Percentiles rank a stretch among this genome's conserved stretches.
These are phyloP conservation scores for Geotrichum carabidarum DNA, from an alignment of 1,139 yeast species.

Conservation along the genomic window DNA sequence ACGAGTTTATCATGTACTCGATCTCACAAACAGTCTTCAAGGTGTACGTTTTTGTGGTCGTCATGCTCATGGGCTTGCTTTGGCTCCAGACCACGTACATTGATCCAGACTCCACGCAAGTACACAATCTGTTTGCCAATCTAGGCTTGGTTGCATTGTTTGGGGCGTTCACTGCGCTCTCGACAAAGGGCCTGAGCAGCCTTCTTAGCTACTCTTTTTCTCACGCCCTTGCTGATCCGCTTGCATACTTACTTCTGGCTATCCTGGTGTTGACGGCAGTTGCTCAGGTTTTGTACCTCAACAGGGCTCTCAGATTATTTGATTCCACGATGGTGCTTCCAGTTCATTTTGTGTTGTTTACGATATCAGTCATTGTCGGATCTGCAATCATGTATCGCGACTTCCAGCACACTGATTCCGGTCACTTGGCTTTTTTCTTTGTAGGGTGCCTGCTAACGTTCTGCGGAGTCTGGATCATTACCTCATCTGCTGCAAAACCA, in stretches of 20 bases:
- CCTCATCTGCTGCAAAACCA: conserved; percentile 19
- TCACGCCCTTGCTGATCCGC: conserved; percentile 31
- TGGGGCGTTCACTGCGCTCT: conserved; percentile 44
- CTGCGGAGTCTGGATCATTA: conserved; percentile 42
- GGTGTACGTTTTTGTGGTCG: conserved; percentile 31
- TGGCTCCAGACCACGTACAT: conserved; percentile 1
- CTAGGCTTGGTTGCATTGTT: conserved; percentile 41
- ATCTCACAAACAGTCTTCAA: conserved; percentile 28
- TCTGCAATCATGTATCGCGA: conserved; percentile 42
- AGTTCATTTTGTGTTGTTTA: conserved; percentile 44
- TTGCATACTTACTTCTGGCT: conserved; percentile 33
- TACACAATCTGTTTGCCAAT: conserved; percentile 26
- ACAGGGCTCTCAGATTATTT: conserved; percentile 38
- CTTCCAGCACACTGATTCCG: conserved; percentile 32
- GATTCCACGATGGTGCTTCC: conserved; percentile 46
- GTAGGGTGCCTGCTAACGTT: conserved; percentile 40
- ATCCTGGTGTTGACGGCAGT: conserved; percentile 38
- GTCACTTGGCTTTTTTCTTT: conserved; percentile 29
- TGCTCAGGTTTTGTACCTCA: conserved; percentile 39
- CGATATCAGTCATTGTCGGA: conserved; percentile 40
- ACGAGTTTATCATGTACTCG: conserved; percentile 31
- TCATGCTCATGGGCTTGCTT: conserved; percentile 22
- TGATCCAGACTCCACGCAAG: neutral
- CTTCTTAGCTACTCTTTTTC: conserved; percentile 35
- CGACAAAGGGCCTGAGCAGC: conserved; percentile 41